Base-by-base conservation (phyloP, 805 yeast species). In the Schizosaccharomyces cryophilus region DNA sequence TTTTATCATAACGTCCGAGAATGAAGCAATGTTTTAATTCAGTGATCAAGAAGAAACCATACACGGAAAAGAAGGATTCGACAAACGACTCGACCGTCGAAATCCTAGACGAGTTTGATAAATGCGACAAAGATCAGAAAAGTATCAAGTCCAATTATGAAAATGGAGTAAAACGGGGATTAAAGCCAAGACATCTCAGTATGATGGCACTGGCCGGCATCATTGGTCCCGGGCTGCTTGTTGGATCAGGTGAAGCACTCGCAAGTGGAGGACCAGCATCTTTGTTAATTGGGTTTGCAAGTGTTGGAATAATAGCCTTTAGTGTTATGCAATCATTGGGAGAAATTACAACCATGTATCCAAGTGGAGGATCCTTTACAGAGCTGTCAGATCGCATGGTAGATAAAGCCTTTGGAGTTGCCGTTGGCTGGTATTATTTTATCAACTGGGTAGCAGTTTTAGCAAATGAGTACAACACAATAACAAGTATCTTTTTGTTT, bases 121-220 rank as follows among this genome's bases (percentile, higher is more conserved):
- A 35, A 35, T n/a, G n/a, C n/a, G n/a, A n/a, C n/a, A n/a, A n/a
- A n/a, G n/a, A n/a, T n/a, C n/a, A n/a, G n/a, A n/a, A n/a, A n/a
- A n/a, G n/a, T n/a, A n/a, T n/a, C n/a, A n/a, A n/a, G n/a, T n/a
- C n/a, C n/a, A 7, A 35, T 1, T 9, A 9, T 35, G 17, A 48
- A 48, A 5, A 21, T 48, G 65, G 80, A 84, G 81, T 54, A 11
- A 60, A 65, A 65, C 68, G 45, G 68, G 70, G 21, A 78, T 80
- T 66, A 83, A 84, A 54, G 82, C 83, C 4, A 85, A n/a, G 86
- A 67, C 87, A 83, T 70, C 73, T 83, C 67, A 78, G 80, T 62
- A 78, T 84, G 82, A 81, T 83, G 65, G 81, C 86, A 54, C 75
- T 83, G 48, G 85, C 85, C 30, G 83, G 85, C 38, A 79, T 83